Percentiles rank a stretch among this genome's conserved stretches.
Evolutionary conservation across 2,329 filamentous ascomycete species (phyloP).

Genomic region (Beauveria rudraprayagi): DNA sequence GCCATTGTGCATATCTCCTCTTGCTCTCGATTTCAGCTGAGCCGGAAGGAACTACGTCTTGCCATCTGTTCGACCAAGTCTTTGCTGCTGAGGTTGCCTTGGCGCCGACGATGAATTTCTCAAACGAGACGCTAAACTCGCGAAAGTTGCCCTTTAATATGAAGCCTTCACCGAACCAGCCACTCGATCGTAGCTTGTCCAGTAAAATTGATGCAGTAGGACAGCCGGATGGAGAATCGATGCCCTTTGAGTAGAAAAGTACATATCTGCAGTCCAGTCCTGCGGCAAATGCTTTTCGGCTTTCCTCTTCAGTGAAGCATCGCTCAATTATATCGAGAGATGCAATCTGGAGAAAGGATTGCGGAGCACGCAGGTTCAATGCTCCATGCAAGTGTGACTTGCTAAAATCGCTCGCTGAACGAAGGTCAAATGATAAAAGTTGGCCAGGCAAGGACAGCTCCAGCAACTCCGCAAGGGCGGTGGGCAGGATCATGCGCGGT

Average conservation of each 20-base stretch:
- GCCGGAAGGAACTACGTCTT: slow-evolving; percentile 9
- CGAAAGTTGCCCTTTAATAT: slow-evolving; percentile 48
- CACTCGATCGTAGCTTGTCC: slow-evolving; percentile 36
- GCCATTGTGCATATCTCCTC: slow-evolving; percentile 36
- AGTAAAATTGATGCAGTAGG: slow-evolving; percentile 38
- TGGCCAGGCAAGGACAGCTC: slow-evolving; percentile 40
- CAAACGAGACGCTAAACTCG: slow-evolving; percentile 46
- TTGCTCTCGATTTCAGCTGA: slow-evolving; percentile 22
- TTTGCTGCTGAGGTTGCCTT: slow-evolving; percentile 34
- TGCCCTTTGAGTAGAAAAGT: slow-evolving; percentile 43
- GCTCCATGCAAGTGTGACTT: slow-evolving; percentile 44
- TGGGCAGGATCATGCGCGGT: slow-evolving; percentile 42
- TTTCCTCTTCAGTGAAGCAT: slow-evolving; percentile 41
- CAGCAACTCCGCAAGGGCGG: slow-evolving; percentile 41
- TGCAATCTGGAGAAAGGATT: slow-evolving; percentile 39
- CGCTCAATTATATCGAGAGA: slow-evolving; percentile 43
- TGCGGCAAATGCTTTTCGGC: slow-evolving; percentile 36
- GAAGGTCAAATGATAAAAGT: slow-evolving; percentile 42
- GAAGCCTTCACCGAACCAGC: slow-evolving; percentile 45
- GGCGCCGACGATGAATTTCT: slow-evolving; percentile 38
- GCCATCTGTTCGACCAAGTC: slow-evolving; percentile 27
- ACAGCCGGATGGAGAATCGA: slow-evolving; percentile 44
- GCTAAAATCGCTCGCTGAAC: slow-evolving; percentile 38
- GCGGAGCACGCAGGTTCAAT: slow-evolving; percentile 43
- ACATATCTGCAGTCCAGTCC: slow-evolving; percentile 41